These are phyloP conservation scores for Tolypocladium endophyticum DNA, from an alignment of 2,329 filamentous ascomycete species.

Conservation along the genomic window DNA sequence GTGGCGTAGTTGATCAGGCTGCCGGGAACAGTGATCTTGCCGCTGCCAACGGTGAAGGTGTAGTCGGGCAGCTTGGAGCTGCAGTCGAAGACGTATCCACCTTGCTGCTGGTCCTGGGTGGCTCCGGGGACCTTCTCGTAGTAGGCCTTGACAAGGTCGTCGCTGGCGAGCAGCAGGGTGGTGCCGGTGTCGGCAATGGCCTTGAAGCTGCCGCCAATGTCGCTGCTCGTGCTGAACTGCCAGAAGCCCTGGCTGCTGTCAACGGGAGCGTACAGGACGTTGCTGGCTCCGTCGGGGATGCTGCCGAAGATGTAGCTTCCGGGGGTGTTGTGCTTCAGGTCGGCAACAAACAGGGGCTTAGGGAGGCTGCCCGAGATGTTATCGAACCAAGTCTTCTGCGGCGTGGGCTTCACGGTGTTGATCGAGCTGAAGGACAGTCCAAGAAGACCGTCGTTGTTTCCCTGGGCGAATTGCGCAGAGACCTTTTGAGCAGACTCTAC, in stretches of 20 bases:
- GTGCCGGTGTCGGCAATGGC: constrained; percentile 51
- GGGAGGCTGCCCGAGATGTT: constrained; percentile 17
- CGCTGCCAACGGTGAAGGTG: constrained; percentile 45
- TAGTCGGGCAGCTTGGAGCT: constrained; percentile 34
- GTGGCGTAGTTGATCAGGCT: constrained; percentile 43
- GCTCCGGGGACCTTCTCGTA: constrained; percentile 36
- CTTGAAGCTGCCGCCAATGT: constrained; percentile 18
- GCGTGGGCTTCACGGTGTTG: constrained; percentile 28
- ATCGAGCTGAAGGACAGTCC: constrained; percentile 31
- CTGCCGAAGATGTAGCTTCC: constrained; percentile 54
- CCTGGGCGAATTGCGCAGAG: constrained; percentile 25
- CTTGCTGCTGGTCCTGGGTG: constrained; percentile 23
- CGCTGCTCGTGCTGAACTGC: constrained; percentile 34
- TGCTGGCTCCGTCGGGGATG: constrained; percentile 41
- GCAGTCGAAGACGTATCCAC: constrained; percentile 38
- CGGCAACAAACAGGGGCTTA: constrained; percentile 20
- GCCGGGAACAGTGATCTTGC: constrained; percentile 46
- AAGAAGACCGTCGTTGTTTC: constrained; percentile 29
- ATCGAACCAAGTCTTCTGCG: constrained; percentile 33
- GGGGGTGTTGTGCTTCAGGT: constrained; percentile 38
- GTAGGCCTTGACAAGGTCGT: constrained; percentile 36
- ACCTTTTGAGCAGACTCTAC: constrained; percentile 31
- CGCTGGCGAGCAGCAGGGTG: constrained; percentile 50
- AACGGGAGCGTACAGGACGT: constrained; percentile 46
- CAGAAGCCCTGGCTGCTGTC: constrained; percentile 51